Evolutionary conservation across 2,329 filamentous ascomycete species (phyloP).

Genomic region (Monosporascus cannonballus): DNA sequence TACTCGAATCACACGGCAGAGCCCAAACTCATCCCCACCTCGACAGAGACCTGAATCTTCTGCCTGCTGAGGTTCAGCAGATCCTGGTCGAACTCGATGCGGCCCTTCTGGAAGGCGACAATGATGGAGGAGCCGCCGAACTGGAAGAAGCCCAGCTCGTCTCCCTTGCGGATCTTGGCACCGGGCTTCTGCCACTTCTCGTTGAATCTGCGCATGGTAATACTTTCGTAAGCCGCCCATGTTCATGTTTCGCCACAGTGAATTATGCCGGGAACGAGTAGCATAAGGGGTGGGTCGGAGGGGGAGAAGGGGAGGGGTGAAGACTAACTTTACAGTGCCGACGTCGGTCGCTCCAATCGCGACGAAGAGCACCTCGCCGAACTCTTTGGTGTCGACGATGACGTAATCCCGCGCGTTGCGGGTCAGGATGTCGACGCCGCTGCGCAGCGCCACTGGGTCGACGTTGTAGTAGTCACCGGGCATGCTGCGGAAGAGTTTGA

Average conservation of each 20-base stretch:
- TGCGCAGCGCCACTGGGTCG: conserved; percentile 27
- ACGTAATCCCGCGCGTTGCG: conserved; percentile 31
- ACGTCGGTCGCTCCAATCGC: conserved; percentile 35
- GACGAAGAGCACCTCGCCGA: conserved; percentile 35
- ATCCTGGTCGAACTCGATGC: conserved; percentile 33
- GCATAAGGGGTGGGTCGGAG: too few species aligned
- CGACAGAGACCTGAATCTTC: conserved; percentile 29
- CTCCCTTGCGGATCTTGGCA: conserved; percentile 29
- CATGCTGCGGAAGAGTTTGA: conserved; percentile 31
- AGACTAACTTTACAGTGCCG: conserved; percentile 31
- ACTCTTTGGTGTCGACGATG: conserved; percentile 30
- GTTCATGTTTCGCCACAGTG: too few species aligned
- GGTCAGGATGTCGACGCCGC: conserved; percentile 30
- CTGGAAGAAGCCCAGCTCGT: conserved; percentile 34
- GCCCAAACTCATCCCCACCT: conserved; percentile 32
- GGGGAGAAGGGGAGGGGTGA: not conserved
- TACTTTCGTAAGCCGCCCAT: too few species aligned
- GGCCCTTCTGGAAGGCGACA: conserved; percentile 30
- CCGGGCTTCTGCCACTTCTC: conserved; percentile 26
- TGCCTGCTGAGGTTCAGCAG: conserved; percentile 24
- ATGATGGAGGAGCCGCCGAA: conserved; percentile 35
- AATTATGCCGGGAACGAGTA: too few species aligned
- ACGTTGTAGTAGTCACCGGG: conserved; percentile 38
- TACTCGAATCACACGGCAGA: not conserved
- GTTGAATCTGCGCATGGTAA: conserved; percentile 22